phyloP scores from a whole-genome alignment of 371 early-diverging fungal genomes.

The Amoeboaphelidium protococcarum region DNA sequence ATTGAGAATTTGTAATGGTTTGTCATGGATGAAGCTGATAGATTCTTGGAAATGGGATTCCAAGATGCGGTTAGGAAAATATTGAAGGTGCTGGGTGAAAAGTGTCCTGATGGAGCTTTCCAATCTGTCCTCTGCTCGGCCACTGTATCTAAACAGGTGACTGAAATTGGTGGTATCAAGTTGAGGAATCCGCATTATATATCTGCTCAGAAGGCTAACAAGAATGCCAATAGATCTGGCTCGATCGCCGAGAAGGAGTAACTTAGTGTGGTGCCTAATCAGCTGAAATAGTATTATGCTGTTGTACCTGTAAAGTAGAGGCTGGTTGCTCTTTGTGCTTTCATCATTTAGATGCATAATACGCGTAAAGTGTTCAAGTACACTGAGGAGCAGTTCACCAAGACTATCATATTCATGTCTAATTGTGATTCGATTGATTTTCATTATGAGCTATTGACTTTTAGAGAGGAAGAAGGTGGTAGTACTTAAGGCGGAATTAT shows the following conservation, averaged over 20 bases:
- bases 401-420: constrained; percentile 59
- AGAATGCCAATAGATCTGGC: not conserved
- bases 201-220: not conserved
- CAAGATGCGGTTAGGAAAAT: constrained; percentile 6
- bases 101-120: not conserved
- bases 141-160: not conserved
- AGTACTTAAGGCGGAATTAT: not conserved
- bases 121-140: not conserved
- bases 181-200: not conserved
- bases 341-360: constrained; percentile 25
- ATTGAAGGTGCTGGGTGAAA: not conserved
- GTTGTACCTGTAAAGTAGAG: constrained; percentile 68
- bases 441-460: constrained; percentile 39
- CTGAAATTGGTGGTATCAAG: not conserved
- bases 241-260: not conserved
- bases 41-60: constrained; percentile 9
- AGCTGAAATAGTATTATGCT: constrained; percentile 53
- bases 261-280: constrained; percentile 22
- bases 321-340: constrained; percentile 46
- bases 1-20: not conserved
- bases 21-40: constrained; percentile 19
- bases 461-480: not conserved
- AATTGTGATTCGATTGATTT: constrained; percentile 81
- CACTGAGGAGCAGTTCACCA: constrained; percentile 9
- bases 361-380: constrained; percentile 10